Conservation (phyloP, 768 basidiomycete species). For the Suillus discolor region DNA sequence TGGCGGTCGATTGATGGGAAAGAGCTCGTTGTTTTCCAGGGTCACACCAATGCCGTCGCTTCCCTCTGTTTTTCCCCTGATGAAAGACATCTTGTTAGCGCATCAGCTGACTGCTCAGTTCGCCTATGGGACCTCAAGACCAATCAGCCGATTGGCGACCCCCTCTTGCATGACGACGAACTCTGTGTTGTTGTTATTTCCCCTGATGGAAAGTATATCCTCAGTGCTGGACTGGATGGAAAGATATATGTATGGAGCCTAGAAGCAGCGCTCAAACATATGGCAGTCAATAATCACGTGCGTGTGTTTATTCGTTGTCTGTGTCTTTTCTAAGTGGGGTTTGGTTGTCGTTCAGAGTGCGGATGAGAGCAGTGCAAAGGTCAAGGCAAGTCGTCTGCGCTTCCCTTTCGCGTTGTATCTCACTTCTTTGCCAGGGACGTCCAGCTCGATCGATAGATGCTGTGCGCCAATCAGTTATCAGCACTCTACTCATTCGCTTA, state of each 20-base stretch:
- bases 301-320: not conserved
- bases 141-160: conserved; percentile 22
- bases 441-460: not conserved
- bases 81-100: too few species aligned
- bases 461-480: not conserved
- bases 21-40: too few species aligned
- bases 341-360: not conserved
- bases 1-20: too few species aligned
- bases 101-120: too few species aligned
- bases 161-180: conserved; percentile 78
- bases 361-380: not conserved
- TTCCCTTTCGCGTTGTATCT: not conserved
- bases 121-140: not conserved
- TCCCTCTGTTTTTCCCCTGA: too few species aligned
- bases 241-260: conserved; percentile 81
- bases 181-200: conserved; percentile 77
- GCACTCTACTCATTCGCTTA: not conserved
- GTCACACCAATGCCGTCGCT: accelerated
- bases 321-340: not conserved
- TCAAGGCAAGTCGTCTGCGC: not conserved
- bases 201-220: conserved; percentile 76
- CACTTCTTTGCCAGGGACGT: not conserved
- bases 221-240: conserved; percentile 79
- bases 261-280: conserved; percentile 28
- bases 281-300: accelerated